Conservation (phyloP, 2,329 filamentous ascomycete genomes). For the Biscogniauxia marginata region DNA sequence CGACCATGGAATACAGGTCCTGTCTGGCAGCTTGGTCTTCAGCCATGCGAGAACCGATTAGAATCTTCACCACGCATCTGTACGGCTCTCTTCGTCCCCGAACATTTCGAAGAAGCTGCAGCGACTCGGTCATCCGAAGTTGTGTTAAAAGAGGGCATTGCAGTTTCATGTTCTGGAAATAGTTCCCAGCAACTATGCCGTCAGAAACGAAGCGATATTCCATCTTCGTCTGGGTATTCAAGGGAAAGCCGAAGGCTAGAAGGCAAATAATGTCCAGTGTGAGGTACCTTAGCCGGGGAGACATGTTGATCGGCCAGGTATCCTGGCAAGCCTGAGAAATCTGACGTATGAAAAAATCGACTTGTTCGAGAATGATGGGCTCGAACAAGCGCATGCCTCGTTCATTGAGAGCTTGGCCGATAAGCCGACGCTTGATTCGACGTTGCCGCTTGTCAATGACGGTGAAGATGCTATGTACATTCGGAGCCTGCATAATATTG, state of each 20-base stretch:
- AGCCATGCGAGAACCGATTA: neutral
- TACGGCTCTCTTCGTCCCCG: neutral
- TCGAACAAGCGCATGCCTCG: neutral
- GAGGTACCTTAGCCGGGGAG: neutral
- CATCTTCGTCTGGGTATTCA: neutral
- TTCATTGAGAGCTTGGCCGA: neutral
- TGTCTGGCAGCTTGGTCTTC: neutral
- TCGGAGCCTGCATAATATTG: no score
- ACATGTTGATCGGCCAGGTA: neutral
- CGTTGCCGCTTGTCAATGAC: no score
- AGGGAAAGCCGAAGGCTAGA: neutral
- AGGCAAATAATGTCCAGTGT: neutral
- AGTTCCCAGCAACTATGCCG: neutral
- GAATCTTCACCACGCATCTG: neutral
- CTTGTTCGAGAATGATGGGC: neutral
- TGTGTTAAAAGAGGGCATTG: neutral
- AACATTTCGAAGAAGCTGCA: neutral
- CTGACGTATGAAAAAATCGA: neutral
- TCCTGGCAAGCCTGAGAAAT: neutral
- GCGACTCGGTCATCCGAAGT: neutral
- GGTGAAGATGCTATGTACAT: no score
- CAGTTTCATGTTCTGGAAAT: neutral
- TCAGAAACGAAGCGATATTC: neutral
- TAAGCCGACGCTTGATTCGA: no score
- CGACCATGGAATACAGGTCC: constrained; percentile 1